Base-by-base conservation (phyloP, 2,329 filamentous ascomycete genomes). In the Orbilia oligospora region DNA sequence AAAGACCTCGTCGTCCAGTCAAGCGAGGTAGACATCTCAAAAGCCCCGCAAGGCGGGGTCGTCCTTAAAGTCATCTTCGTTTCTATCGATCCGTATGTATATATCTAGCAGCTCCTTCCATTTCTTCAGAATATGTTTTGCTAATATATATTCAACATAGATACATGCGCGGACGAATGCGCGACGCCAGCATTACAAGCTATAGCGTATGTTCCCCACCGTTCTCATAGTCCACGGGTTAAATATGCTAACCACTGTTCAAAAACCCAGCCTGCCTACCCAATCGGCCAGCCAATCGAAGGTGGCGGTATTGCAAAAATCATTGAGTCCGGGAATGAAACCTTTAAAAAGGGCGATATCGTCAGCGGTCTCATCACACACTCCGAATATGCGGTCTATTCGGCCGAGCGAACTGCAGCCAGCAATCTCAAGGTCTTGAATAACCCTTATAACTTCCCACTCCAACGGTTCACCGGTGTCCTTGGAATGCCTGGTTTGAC, bases 131-230 rank as follows among this genome's bases (percentile, higher is more conserved):
- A n/a, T 20, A 53, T 36, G 36, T 3, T 33, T 14, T 65, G 16
- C 53, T 66, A 36, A 65, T 55, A 55, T 27, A 27, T 24, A 51
- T 64, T 12, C 14, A 5, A 3, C 33, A 5, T 22, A 75, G 70
- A 71, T 97, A 97, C 86, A 90, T 92, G 87, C 91, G 94, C 72
- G 92, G 91, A 78, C 89, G 89, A 81, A 94, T 97, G 92, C 90
- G 93, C 58, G 85, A 87, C 58, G 83, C 91, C 5, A 84, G 86
- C 41, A 82, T 85, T 83, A 89, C 91, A 85, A 93, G 92, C 9
- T 96, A 94, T 86, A 84, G 87, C 22, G 73, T 77, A 77, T 22
- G 67, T 27, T 44, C 33, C 24, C 22, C 33, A n/a, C 30, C 8
- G 38, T 10, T 38, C 33, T 9, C 10, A n/a, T n/a, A n/a, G n/a